Conservation (phyloP, 2,329 filamentous ascomycete genomes). For the Calonectria multiphialidica region DNA sequence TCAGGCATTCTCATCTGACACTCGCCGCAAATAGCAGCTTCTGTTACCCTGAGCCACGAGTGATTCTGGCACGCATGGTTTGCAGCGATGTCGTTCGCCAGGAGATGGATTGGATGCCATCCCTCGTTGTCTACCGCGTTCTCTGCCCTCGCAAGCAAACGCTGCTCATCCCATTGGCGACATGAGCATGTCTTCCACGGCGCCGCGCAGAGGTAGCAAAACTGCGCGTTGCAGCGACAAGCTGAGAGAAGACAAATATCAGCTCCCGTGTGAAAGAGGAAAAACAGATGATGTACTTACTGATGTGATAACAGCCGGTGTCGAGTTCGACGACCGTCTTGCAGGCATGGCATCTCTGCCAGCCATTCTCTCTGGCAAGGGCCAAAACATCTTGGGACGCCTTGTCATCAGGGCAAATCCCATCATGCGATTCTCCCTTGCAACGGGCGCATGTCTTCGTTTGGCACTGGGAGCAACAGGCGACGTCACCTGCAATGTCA, state of each 20-base stretch:
- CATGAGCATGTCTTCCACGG: slow-evolving; percentile 57
- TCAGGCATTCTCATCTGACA: slow-evolving; percentile 53
- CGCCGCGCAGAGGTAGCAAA: slow-evolving; percentile 61
- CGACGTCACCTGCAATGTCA: slow-evolving; percentile 49
- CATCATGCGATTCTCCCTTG: slow-evolving; percentile 58
- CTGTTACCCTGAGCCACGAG: slow-evolving; percentile 50
- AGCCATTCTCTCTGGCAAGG: slow-evolving; percentile 56
- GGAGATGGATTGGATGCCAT: no score
- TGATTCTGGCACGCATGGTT: slow-evolving; percentile 56
- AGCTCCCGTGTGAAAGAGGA: neutral
- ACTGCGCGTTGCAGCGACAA: slow-evolving; percentile 59
- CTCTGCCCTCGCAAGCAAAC: slow-evolving; percentile 47
- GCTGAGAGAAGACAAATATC: slow-evolving; percentile 42
- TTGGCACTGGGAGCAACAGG: slow-evolving; percentile 56
- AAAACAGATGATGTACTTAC: slow-evolving; percentile 51
- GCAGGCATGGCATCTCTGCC: slow-evolving; percentile 64
- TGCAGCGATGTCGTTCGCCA: slow-evolving; percentile 28
- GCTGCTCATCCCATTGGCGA: slow-evolving; percentile 51
- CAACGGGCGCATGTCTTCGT: slow-evolving; percentile 63
- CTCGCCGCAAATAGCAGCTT: slow-evolving; percentile 55
- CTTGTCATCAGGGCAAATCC: slow-evolving; percentile 61
- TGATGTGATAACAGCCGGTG: slow-evolving; percentile 68
- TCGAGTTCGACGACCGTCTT: slow-evolving; percentile 59
- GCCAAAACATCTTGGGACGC: slow-evolving; percentile 53
- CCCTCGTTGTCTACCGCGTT: no score